Base-by-base conservation (phyloP, 768 basidiomycete genomes). In the Lentinula boryana region DNA sequence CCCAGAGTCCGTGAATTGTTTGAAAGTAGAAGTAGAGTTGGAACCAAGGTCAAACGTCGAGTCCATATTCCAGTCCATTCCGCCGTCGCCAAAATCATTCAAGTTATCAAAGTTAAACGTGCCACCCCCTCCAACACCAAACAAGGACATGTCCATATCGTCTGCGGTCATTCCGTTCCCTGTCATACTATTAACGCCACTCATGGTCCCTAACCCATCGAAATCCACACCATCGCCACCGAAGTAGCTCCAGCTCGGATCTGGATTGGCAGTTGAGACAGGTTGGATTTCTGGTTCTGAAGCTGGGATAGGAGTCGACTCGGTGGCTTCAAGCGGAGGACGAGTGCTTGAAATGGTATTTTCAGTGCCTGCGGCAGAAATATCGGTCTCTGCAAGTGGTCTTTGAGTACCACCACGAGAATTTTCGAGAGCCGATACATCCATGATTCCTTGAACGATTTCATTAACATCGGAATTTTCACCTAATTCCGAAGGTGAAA, bases 211-310 rank as follows among this genome's bases (percentile, higher is more conserved):
- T 27, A 40, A 68, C 60, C 52, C 75, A 62, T 79, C 78, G 74
- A 87, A 79, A 56, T 76, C 74, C 62, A 80, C 83, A 60, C 78
- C 50, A 10, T 51, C 50, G 7, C 31, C n/a, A 35, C 27, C 31
- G 23, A 51, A 51, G 33, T 51, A 51, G 15, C 15, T 10, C 50
- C 50, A 51, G n/a, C 71, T 63, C n/a, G 67, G 41, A 41, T 58
- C 50, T 16, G 63, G 51, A 58, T 60, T n/a, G 53, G 69, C 49
- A 54, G 63, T 56, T 60, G 66, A 56, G 52, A 65, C 49, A 35
- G 62, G 57, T 46, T 63, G 21, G 64, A 48, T 18, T 54, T 62
- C 46, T 16, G 46, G 18, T 18, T 48, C 46, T 23, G 46, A 8
- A 33, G 36, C 33, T 21, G 16, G 12, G 15, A 13, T 56, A 41